Conservation (phyloP, 164 flowering plant genomes). For the Dillenia suffruticosa region DNA sequence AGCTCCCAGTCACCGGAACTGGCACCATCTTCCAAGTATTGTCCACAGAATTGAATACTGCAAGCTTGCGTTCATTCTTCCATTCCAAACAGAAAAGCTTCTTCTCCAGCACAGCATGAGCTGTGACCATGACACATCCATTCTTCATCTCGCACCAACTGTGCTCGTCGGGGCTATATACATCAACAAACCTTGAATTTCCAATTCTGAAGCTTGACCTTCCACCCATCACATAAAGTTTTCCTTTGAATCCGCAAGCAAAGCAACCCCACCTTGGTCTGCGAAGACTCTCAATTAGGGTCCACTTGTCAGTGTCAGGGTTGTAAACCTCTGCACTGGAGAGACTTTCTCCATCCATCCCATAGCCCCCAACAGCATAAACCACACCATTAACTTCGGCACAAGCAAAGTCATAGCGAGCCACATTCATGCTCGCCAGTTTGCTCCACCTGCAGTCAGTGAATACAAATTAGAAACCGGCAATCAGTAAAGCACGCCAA, state of each 20-base stretch:
- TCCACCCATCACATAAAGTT: slow-evolving; percentile 94
- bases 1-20: slow-evolving; percentile 75
- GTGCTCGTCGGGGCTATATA: slow-evolving; percentile 61
- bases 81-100: slow-evolving; percentile 93
- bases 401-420: slow-evolving; percentile 90
- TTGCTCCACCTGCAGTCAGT: slow-evolving; percentile 70
- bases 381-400: slow-evolving; percentile 77
- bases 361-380: slow-evolving; percentile 87
- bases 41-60: slow-evolving; percentile 57
- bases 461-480: not conserved
- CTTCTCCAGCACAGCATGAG: slow-evolving; percentile 78
- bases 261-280: slow-evolving; percentile 92
- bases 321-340: slow-evolving; percentile 82
- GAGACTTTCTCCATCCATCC: slow-evolving; percentile 67
- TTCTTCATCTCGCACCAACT: slow-evolving; percentile 86
- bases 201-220: slow-evolving; percentile 92
- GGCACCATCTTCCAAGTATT: slow-evolving; percentile 79
- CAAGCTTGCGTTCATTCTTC: slow-evolving; percentile 79
- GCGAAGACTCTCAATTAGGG: slow-evolving; percentile 69
- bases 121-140: slow-evolving; percentile 95
- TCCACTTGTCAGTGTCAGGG: slow-evolving; percentile 72
- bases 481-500: not conserved
- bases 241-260: slow-evolving; percentile 74
- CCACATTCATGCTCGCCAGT: slow-evolving; percentile 71
- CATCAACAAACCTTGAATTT: slow-evolving; percentile 74